Base-by-base conservation (phyloP, 2,329 filamentous ascomycete species). In the Cryphonectria radicalis region DNA sequence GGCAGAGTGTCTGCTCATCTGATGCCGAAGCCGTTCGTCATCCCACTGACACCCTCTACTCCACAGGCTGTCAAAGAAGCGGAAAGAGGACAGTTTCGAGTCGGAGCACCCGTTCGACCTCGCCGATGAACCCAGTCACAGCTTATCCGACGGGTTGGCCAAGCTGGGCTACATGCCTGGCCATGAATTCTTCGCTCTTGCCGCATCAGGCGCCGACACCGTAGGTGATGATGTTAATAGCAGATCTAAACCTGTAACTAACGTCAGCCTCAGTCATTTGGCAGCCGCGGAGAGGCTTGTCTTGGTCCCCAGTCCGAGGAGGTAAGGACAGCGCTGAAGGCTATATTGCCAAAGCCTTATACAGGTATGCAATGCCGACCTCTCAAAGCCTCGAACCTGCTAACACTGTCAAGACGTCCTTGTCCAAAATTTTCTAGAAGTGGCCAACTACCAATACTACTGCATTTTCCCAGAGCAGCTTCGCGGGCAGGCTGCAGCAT, bases 401-500 rank as follows among this genome's bases (percentile, higher is more conserved):
- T 73, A 42, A 73, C 66, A 46, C 1, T 17, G 4, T 40, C 46
- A 60, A 84, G 84, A 86, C 71, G 78, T 80, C 3, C 78, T 86
- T 25, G 79, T 86, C 1, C 83, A 85, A 63, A 80, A 84, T 72
- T 86, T 82, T 72, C 77, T 86, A 14, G 78, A 77, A 60, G 79
- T 80, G 4, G 80, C 82, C 59, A 86, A 87, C 70, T 81, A 82
- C 66, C 81, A 83, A 37, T 85, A 85, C 72, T 85, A 81, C 72
- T 75, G 80, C 53, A 79, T 86, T 11, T 86, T 85, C 69, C 82
- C 82, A 1, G 81, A 82, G 4, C 80, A 80, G 2, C 84, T 86
- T 59, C 80, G 81, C 14, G 77, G 81, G 1, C 81, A 83, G 28
- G 85, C 85, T 74, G 78, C 81, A 11, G 74, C 80, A 43, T 86